Conservation (phyloP, 805 yeast genomes). For the Candida succiphila region DNA sequence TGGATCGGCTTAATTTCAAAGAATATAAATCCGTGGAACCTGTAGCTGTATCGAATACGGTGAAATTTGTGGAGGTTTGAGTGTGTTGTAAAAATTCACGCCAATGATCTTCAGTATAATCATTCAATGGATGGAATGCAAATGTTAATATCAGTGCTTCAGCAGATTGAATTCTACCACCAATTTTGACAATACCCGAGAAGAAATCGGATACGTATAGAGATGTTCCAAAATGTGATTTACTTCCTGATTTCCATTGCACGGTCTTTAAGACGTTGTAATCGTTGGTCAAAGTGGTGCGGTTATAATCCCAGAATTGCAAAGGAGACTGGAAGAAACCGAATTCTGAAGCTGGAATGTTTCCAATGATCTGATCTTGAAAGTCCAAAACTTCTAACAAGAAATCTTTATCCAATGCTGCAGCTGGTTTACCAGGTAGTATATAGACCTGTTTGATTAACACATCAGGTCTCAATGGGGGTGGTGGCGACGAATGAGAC, state of each 20-base stretch:
- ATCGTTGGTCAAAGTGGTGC: slow-evolving; percentile 20
- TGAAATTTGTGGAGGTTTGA: not conserved
- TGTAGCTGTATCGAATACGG: no score
- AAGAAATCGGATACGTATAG: slow-evolving; percentile 21
- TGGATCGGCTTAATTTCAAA: slow-evolving; percentile 1
- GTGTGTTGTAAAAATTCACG: not conserved
- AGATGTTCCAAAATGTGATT: slow-evolving; percentile 14
- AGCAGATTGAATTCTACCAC: slow-evolving; percentile 33
- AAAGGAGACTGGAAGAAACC: slow-evolving; percentile 24
- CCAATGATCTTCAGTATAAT: not conserved
- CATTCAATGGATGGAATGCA: slow-evolving; percentile 10
- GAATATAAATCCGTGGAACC: not conserved
- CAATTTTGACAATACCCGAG: slow-evolving; percentile 28
- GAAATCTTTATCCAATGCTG: slow-evolving; percentile 27
- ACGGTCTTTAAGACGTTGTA: slow-evolving; percentile 27
- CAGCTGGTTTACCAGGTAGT: no score
- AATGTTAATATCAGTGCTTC: slow-evolving; percentile 26
- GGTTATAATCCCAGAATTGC: slow-evolving; percentile 30
- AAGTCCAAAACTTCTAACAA: slow-evolving; percentile 23
- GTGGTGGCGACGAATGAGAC: no score
- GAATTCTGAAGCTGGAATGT: no score
- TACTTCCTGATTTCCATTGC: slow-evolving; percentile 16
- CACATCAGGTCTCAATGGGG: no score
- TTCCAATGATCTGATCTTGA: slow-evolving; percentile 22
- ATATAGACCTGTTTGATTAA: no score